These are phyloP conservation scores for Goniomonas avonlea DNA, from an alignment of 78 protist genomes.

Conservation along the genomic window DNA sequence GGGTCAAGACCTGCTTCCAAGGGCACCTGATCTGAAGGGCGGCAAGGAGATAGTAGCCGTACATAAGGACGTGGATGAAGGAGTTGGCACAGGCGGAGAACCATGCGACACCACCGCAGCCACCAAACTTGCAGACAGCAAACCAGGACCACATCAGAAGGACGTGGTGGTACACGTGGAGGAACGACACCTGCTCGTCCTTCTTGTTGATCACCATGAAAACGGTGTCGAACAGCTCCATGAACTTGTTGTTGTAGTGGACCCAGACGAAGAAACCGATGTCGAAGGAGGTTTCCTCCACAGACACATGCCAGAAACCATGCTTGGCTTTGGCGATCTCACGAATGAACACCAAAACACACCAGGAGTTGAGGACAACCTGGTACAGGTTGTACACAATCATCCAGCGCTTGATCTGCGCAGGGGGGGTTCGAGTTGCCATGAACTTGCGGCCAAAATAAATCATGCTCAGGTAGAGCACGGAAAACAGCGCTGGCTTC, in stretches of 20 bases:
- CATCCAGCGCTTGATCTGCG: background rate
- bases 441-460: background rate
- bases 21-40: background rate
- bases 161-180: constrained; percentile 25
- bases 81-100: no score
- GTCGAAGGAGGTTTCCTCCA: background rate
- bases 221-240: constrained; percentile 5
- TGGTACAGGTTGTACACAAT: background rate
- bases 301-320: no score
- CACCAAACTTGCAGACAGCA: no score
- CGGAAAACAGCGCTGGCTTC: no score
- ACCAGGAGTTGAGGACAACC: background rate
- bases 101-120: no score
- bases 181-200: background rate
- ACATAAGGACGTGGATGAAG: background rate
- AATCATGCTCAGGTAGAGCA: background rate
- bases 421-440: background rate
- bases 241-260: background rate
- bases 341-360: background rate
- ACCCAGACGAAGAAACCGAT: constrained; percentile 5
- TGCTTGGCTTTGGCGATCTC: no score
- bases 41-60: constrained; percentile 6
- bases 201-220: constrained; percentile 7
- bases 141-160: no score
- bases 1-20: background rate